Base-by-base conservation (phyloP, 768 basidiomycete species). In the Lactarius psammicola region DNA sequence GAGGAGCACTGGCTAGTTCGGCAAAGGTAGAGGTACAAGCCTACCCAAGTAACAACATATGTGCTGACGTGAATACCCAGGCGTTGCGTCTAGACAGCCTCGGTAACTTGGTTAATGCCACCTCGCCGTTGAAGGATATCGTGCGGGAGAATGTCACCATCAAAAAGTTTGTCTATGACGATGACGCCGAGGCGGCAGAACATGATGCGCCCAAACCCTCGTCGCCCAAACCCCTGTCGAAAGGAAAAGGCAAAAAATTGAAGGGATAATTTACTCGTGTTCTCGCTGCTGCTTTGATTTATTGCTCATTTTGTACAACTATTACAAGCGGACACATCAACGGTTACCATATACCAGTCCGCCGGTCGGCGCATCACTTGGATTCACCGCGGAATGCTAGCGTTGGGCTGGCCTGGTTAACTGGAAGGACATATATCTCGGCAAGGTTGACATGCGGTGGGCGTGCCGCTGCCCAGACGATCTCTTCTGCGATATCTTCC, bases 401-500 rank as follows among this genome's bases (percentile, higher is more conserved):
- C 28, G 81, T 85, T 30, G 88, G 83, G 66, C 83, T 80, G 38
- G 91, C 91, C 78, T 93, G 91, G 74, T 91, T 91, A 34, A 88
- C 87, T 2, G 91, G 91, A 70, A 92, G 84, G 54, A 93, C 81
- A 63, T 85, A 84, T 13, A 91, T 76, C 72, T 94, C 89, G 0
- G 92, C 94, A 51, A 98, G 82, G 74, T 98, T 95, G 54, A 98
- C 92, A 73, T 96, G 95, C 46, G 91, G 82, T 13, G 95, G 95
- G 49, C 95, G 87, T 13, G 90, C 83, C 23, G 97, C 96, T 17
- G 88, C 88, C 96, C 96, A 99, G 23, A 96, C 94, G 72, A 99
- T 95, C 77, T 98, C 95, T 75, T 99, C 97, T 1, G 97, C 97
- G 55, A 98, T 89, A 73, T 98, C 95, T 66, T 88, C 82, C 8